Conservation (phyloP, 768 basidiomycete species). For the Rhizopogon vulgaris region DNA sequence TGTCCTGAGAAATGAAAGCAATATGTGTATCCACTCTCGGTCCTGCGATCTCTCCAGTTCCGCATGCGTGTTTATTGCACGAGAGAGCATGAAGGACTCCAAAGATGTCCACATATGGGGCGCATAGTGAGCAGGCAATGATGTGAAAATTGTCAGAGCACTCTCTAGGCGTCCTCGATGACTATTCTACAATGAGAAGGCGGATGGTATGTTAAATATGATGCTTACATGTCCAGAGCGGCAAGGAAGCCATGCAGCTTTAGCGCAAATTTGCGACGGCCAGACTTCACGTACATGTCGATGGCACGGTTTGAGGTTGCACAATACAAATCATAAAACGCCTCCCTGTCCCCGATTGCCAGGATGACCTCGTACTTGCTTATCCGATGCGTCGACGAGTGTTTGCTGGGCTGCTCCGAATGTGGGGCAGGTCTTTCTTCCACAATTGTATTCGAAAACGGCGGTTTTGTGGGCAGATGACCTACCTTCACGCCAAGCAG, state of each 20-base stretch:
- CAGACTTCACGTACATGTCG: constrained; percentile 77
- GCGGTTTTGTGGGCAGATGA: constrained; percentile 64
- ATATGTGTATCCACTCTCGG: constrained; percentile 74
- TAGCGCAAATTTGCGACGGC: constrained; percentile 78
- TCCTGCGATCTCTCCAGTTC: constrained; percentile 53
- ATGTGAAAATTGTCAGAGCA: constrained; percentile 67
- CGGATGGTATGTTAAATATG: constrained; percentile 1
- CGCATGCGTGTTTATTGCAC: constrained; percentile 63
- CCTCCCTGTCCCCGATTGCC: constrained; percentile 46
- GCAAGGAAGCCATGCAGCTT: constrained; percentile 83
- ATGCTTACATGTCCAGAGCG: constrained; percentile 77
- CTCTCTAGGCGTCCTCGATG: constrained; percentile 56
- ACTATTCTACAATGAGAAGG: constrained; percentile 31
- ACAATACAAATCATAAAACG: constrained; percentile 77
- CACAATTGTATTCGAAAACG: constrained; percentile 57
- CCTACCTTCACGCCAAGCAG: constrained; percentile 69
- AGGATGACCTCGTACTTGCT: constrained; percentile 56
- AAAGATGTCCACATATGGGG: constrained; percentile 78
- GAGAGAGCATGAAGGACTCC: constrained; percentile 73
- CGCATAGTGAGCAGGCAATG: constrained; percentile 81
- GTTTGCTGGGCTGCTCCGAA: constrained; percentile 13
- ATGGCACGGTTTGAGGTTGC: constrained; percentile 74
- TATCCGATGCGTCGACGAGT: constrained; percentile 30
- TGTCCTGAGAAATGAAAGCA: constrained; percentile 70
- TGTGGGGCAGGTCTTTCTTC: constrained; percentile 7